Evolutionary conservation across 2,329 filamentous ascomycete genomes (phyloP).

Genomic region (Fusarium tricinctum): DNA sequence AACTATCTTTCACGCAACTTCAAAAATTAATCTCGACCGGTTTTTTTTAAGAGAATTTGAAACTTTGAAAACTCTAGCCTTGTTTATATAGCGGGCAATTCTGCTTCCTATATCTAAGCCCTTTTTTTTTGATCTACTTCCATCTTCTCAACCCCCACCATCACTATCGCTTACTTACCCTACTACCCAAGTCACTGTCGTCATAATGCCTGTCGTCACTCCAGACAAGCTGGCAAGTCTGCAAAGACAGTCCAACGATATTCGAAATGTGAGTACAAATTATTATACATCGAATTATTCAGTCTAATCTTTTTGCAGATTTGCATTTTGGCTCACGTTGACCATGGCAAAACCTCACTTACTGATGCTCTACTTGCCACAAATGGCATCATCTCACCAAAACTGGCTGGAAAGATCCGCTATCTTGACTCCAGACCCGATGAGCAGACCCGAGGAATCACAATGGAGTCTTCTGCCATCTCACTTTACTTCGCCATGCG

Average conservation of each 20-base stretch:
- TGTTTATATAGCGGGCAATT: slow-evolving; percentile 5
- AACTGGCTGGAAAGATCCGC: slow-evolving; percentile 96
- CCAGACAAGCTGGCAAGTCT: slow-evolving; percentile 91
- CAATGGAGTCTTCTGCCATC: slow-evolving; percentile 99
- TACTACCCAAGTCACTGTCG: slow-evolving; percentile 22
- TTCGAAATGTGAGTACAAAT: slow-evolving; percentile 82
- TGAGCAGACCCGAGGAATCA: slow-evolving; percentile 95
- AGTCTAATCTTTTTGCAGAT: slow-evolving; percentile 68
- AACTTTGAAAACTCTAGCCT: slow-evolving; percentile 7
- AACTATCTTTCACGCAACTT: slow-evolving; percentile 27
- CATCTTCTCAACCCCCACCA: slow-evolving; percentile 16
- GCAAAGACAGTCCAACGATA: slow-evolving; percentile 87
- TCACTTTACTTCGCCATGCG: slow-evolving; percentile 96
- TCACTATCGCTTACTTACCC: slow-evolving; percentile 12
- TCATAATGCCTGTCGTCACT: slow-evolving; percentile 89
- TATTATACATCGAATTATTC: accelerated
- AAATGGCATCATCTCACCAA: slow-evolving; percentile 99
- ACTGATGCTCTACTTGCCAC: slow-evolving; percentile 97
- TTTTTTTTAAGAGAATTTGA: slow-evolving; percentile 17
- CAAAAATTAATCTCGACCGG: slow-evolving; percentile 13
- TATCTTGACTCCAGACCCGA: slow-evolving; percentile 97
- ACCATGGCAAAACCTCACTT: slow-evolving; percentile 98
- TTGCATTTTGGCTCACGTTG: slow-evolving; percentile 95
- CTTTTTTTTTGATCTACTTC: slow-evolving; percentile 10
- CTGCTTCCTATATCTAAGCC: slow-evolving; percentile 12